phyloP scores from a whole-genome alignment of 1,139 yeast species.

The Candida albicans region DNA sequence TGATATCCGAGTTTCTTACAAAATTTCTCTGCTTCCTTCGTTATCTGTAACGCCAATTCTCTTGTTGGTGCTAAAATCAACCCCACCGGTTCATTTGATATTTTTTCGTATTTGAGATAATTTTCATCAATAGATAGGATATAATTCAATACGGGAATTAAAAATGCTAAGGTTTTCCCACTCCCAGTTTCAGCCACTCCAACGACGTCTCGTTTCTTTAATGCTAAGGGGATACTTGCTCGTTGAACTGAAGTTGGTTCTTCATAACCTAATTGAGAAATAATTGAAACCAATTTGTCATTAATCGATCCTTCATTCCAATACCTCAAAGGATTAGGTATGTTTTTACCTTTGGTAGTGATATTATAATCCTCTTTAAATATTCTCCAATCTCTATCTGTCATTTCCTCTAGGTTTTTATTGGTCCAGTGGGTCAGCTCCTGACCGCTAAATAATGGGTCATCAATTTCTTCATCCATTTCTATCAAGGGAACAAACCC shows the following conservation, averaged over 20 bases:
- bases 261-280: slow-evolving; percentile 44
- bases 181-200: slow-evolving; percentile 98
- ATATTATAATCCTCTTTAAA: slow-evolving; percentile 78
- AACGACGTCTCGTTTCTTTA: slow-evolving; percentile 61
- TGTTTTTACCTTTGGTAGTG: slow-evolving; percentile 52
- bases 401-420: slow-evolving; percentile 67
- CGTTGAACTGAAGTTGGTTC: slow-evolving; percentile 90
- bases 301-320: slow-evolving; percentile 67
- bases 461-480: slow-evolving; percentile 20
- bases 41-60: slow-evolving; percentile 88
- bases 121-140: slow-evolving; percentile 42
- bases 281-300: slow-evolving; percentile 27
- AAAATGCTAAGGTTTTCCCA: slow-evolving; percentile 86
- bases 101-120: slow-evolving; percentile 31
- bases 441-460: slow-evolving; percentile 13
- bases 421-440: slow-evolving; percentile 65
- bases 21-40: slow-evolving; percentile 61
- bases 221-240: slow-evolving; percentile 78
- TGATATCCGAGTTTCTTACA: slow-evolving; percentile 40
- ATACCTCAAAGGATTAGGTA: slow-evolving; percentile 60
- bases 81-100: slow-evolving; percentile 48
- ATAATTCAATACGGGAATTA: slow-evolving; percentile 69
- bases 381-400: slow-evolving; percentile 85
- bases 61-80: slow-evolving; percentile 87
- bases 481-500: slow-evolving; percentile 44